A percentile compares a stretch with the other conserved stretches of the same genome.
These are phyloP conservation scores for Globisporangium barbulae DNA, from an alignment of 352 stramenopile genomes.

Conservation along the genomic window DNA sequence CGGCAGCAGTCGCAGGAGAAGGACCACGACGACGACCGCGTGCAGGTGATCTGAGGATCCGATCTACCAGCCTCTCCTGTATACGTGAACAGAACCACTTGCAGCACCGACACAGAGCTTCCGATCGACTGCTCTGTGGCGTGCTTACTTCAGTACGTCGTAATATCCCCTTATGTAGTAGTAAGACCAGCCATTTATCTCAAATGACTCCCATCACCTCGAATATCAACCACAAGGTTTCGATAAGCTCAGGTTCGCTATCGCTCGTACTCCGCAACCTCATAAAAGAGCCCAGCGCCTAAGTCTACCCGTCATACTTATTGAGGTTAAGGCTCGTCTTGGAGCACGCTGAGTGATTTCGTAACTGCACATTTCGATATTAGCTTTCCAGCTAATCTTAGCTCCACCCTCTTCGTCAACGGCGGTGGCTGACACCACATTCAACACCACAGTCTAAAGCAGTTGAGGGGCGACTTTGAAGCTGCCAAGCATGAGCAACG, in stretches of 20 bases:
- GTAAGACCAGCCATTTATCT: neutral
- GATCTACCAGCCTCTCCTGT: neutral
- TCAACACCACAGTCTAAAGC: neutral
- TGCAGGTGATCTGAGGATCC: conserved; percentile 14
- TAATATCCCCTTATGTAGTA: neutral
- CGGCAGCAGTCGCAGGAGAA: conserved; percentile 8
- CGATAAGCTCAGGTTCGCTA: neutral
- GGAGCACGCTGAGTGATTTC: neutral
- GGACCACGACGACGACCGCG: conserved; percentile 7
- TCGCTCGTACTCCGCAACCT: neutral
- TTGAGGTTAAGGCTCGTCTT: too few species aligned
- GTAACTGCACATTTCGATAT: neutral
- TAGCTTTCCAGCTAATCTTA: conserved; percentile 1
- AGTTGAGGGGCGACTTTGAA: neutral
- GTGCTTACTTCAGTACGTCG: neutral
- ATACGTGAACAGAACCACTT: neutral
- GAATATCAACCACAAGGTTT: neutral
- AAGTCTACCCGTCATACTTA: too few species aligned
- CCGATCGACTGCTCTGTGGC: neutral
- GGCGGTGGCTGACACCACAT: neutral
- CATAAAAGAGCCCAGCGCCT: neutral
- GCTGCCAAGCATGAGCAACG: conserved; percentile 6
- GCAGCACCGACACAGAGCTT: neutral
- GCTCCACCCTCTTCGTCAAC: neutral
- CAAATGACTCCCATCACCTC: neutral